Evolutionary conservation across 306 rosid species (phyloP).

Genomic region (Trifolium fragiferum): DNA sequence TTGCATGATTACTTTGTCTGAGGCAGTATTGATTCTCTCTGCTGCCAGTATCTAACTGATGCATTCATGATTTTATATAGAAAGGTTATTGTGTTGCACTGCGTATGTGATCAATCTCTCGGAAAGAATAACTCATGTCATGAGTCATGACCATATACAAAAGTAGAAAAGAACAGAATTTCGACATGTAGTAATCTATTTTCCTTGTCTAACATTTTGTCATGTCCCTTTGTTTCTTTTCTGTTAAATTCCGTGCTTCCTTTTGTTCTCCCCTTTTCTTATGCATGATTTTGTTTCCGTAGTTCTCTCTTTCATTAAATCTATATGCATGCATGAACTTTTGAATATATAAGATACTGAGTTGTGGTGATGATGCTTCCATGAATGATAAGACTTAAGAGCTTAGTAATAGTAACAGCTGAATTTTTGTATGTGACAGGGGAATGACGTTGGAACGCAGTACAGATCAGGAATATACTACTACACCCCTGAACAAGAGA

Average conservation of each 20-base stretch:
- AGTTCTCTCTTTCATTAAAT: not conserved
- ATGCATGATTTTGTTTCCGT: not conserved
- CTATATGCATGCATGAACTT: not conserved
- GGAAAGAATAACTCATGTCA: not conserved
- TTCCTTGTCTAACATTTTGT: not conserved
- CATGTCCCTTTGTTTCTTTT: not conserved
- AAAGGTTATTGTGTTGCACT: not conserved
- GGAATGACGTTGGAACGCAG: slow-evolving; percentile 92
- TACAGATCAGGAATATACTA: slow-evolving; percentile 96
- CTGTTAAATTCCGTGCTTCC: not conserved
- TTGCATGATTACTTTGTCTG: slow-evolving; percentile 1
- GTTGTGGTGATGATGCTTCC: too few species aligned
- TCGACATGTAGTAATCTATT: slow-evolving; percentile 13
- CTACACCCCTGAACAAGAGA: slow-evolving; percentile 91
- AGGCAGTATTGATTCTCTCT: not conserved
- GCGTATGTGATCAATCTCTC: not conserved
- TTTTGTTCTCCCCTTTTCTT: slow-evolving; percentile 9
- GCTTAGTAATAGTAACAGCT: not conserved
- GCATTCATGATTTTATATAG: not conserved
- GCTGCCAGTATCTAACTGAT: slow-evolving; percentile 4
- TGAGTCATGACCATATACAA: not conserved
- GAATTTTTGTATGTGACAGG: slow-evolving; percentile 50
- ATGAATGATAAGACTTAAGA: not conserved
- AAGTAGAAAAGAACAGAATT: not conserved
- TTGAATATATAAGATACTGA: slow-evolving; percentile 5